Conservation (phyloP, 2,329 filamentous ascomycete species). For the Grosmannia serpens region DNA sequence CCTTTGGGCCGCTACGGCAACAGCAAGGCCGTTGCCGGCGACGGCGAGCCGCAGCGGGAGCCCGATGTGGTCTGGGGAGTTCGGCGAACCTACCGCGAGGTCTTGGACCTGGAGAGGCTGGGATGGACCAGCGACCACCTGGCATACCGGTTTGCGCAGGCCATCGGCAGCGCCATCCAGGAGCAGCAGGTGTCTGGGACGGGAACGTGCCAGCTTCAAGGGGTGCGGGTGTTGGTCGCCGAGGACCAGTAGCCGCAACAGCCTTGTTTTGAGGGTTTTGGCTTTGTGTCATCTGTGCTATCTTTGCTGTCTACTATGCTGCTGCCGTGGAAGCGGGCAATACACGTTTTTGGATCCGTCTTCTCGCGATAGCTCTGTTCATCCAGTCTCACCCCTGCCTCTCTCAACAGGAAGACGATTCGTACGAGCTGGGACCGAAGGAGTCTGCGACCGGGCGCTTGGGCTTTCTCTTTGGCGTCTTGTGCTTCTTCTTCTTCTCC, state of each 20-base stretch:
- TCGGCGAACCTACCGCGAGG: conserved; percentile 20
- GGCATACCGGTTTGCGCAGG: conserved; percentile 19
- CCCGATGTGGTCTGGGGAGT: conserved; percentile 20
- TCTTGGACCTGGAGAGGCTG: conserved; percentile 19
- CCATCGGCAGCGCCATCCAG: conserved; percentile 18
- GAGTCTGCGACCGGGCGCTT: no score
- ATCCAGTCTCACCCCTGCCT: no score
- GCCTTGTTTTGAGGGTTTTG: not conserved
- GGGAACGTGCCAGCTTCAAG: not conserved
- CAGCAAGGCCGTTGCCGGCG: not conserved
- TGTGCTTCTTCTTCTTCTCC: not conserved
- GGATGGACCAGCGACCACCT: conserved; percentile 21
- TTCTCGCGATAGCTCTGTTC: no score
- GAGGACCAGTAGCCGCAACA: not conserved
- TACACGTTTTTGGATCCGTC: no score
- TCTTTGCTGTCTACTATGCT: no score
- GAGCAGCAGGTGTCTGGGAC: conserved; percentile 16
- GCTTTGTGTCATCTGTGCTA: no score
- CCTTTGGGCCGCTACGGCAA: not conserved
- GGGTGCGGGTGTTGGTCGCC: conserved; percentile 4
- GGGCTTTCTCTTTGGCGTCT: not conserved
- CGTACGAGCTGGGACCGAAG: no score
- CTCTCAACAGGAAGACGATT: no score
- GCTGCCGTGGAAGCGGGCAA: no score
- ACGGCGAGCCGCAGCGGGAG: not conserved